Conservation (phyloP, 2,329 filamentous ascomycete genomes). For the Ampelomyces quisqualis region DNA sequence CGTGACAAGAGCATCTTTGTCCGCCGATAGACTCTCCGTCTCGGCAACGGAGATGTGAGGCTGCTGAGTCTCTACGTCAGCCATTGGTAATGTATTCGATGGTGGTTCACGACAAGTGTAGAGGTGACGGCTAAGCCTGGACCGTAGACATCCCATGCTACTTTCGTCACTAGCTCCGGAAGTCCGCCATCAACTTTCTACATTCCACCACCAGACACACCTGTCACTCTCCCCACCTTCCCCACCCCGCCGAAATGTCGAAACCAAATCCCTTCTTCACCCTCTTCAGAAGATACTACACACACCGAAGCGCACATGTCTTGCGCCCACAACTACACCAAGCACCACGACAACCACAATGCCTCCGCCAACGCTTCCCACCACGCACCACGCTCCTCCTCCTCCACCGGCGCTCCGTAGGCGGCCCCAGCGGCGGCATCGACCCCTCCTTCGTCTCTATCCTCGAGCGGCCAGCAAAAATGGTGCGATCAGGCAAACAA, state of each 20-base stretch:
- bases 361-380: slow-evolving; percentile 31
- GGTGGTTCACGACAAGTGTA: background rate
- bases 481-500: slow-evolving; percentile 71
- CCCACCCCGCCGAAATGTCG: slow-evolving; percentile 27
- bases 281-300: slow-evolving; percentile 34
- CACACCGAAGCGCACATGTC: slow-evolving; percentile 13
- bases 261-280: slow-evolving; percentile 38
- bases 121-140: background rate
- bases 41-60: background rate
- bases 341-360: too few relatives aligned
- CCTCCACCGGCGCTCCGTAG: slow-evolving; percentile 24
- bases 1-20: slow-evolving; percentile 38
- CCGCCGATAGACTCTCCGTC: background rate
- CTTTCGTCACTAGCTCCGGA: slow-evolving; percentile 15
- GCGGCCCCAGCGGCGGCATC: slow-evolving; percentile 56
- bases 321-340: slow-evolving; percentile 19
- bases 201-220: slow-evolving; percentile 7
- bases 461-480: slow-evolving; percentile 78
- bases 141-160: slow-evolving; percentile 11
- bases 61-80: slow-evolving; percentile 7
- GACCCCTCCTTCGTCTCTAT: slow-evolving; percentile 80
- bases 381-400: slow-evolving; percentile 8
- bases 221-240: slow-evolving; percentile 8
- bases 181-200: slow-evolving; percentile 17
- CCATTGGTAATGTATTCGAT: slow-evolving; percentile 6